Evolutionary conservation across 75 land plant species (phyloP), one percentile per base, ranked within the genome.

Genomic region (Gnetum montanum): DNA sequence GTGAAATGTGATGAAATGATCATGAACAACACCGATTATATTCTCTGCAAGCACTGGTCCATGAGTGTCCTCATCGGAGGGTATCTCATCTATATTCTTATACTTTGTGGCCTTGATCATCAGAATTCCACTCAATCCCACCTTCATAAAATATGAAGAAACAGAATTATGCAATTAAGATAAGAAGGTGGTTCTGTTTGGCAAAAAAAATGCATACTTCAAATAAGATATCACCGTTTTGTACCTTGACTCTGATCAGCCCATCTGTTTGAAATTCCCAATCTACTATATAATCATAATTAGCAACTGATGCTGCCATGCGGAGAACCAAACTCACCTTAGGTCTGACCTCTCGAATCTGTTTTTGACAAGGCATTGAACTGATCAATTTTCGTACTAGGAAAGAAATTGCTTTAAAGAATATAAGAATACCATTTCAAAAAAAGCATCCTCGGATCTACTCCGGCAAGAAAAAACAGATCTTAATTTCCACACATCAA

Each of bases 181-280:
- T 20, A 20, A 27, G 6, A 28, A 24, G 1, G 2, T 12, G 10
- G 12, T 7, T 11, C 29, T 30, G 48, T 30, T 16, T 29, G 25
- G 13, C 13, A 25, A 2, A n/a, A n/a, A 25, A 16, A 31, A 4
- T 27, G 18, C 12, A 16, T 27, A 49, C 8, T 25, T 10, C 19
- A 11, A 30, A 1, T 22, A 31, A 29, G 20, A 8, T 1, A 2
- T 29, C 15, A 5, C 5, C 50, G 15, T 46, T 46, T 28, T 38
- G 13, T 11, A 88, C 94, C 84, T 80, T 79, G n/a, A 78, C 55
- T 12, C 64, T 60, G 33, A 88, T 74, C 4, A 83, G 64, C 2
- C 93, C 92, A 51, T 87, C 92, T 0, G 82, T 78, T 51, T 88
- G 88, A 35, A 88, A 84, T 49, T 88, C 84, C 92, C 93, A 88